Base-by-base conservation (phyloP, 176 grass and related monocot species). In the Melocanna baccifera region DNA sequence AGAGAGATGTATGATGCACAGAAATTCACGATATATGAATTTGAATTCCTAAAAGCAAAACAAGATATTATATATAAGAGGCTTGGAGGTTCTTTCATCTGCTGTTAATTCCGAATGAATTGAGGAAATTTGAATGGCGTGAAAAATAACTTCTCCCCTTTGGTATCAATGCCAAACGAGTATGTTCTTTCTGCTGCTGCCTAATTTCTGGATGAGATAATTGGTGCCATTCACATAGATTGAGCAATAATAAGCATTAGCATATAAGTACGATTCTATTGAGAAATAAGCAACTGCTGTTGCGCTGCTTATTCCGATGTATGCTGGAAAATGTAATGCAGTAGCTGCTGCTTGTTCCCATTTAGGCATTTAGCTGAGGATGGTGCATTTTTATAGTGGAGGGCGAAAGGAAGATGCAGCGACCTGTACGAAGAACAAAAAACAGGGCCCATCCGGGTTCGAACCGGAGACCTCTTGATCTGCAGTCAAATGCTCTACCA, bases 401-500 rank as follows among this genome's bases (percentile, higher is more conserved):
- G 26, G 25, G 40, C 26, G 45, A 36, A 76, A 13, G 15, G 4
- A 43, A 83, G 39, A 76, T 20, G 11, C 13, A 45, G 5, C 26
- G 36, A 22, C 23, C 25, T 41, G 40, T 41, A 41, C 6, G 40
- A 41, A 41, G 40, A 41, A 41, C 9, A 41, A 40, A 39, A 3
- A 28, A 15, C 1, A 40, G 92, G 93, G 87, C 93, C 85, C 87
- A 92, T 88, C 87, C 87, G 85, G 93, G 92, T 88, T 94, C 87
- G 77, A 90, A 93, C 88, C 77, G 88, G 91, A 89, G 87, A 92
- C 87, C 91, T 87, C 85, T 90, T 87, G 90, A 92, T 94, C 84
- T 92, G 90, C 90, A 94, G 90, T 90, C 93, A 91, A 94, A 88
- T 94, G 87, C 85, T 92, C 92, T 94, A 81, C 90, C 90, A 92